These are phyloP conservation scores for Salmacisia buchloeana DNA, from an alignment of 1,284 basidiomycete genomes.

Conservation along the genomic window DNA sequence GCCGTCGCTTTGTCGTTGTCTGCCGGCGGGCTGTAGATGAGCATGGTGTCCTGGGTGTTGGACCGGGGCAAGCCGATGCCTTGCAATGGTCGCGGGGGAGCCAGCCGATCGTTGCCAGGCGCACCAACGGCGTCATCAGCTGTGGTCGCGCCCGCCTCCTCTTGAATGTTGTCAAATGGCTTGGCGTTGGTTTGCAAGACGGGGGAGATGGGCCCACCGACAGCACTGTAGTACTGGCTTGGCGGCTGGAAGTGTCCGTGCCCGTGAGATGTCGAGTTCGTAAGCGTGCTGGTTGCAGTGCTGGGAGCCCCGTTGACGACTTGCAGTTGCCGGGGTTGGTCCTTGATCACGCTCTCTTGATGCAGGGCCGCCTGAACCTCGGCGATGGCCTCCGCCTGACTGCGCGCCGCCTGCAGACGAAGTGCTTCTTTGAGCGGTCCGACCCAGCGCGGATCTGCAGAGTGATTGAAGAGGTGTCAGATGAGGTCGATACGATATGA, in stretches of 20 bases:
- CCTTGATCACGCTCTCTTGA: constrained; percentile 55
- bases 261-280: not conserved
- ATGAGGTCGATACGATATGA: not conserved
- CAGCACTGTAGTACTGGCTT: not conserved
- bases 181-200: not conserved
- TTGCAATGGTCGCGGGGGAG: not conserved
- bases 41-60: constrained; percentile 1
- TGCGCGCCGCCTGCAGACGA: constrained; percentile 58
- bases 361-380: constrained; percentile 57
- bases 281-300: not conserved
- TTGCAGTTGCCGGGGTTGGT: constrained; percentile 33
- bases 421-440: constrained; percentile 79
- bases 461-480: constrained; percentile 5
- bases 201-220: not conserved
- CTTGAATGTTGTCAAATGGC: not conserved
- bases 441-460: constrained; percentile 61
- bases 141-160: not conserved
- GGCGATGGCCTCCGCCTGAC: constrained; percentile 74
- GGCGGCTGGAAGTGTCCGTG: not conserved
- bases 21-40: not conserved
- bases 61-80: not conserved
- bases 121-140: not conserved
- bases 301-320: constrained; percentile 38
- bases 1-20: not conserved
- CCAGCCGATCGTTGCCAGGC: not conserved